Percentiles rank a stretch among this genome's conserved stretches.
Conservation (phyloP, 148 eudicot species). For the Silene latifolia region DNA sequence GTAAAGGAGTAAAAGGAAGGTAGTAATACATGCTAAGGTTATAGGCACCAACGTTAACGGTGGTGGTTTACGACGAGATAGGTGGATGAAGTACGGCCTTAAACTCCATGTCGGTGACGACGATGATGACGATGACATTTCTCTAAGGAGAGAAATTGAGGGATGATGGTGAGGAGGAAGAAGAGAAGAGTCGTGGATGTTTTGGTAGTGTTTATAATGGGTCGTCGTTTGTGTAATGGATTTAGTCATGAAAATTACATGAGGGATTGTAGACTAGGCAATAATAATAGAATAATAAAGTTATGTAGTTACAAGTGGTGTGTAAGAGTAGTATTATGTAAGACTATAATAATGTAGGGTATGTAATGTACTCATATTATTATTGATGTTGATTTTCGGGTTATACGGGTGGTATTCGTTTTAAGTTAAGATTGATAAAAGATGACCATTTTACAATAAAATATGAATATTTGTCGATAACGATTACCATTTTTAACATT, state of each 20-base stretch:
- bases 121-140: not conserved
- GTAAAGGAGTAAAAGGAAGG: constrained; percentile 20
- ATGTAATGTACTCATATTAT: too few species aligned
- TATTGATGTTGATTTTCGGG: not conserved
- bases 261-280: constrained; percentile 5
- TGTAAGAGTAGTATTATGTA: not conserved
- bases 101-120: constrained; percentile 12
- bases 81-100: constrained; percentile 12
- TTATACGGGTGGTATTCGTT: too few species aligned
- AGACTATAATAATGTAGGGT: too few species aligned
- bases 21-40: constrained; percentile 13
- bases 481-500: too few species aligned
- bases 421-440: too few species aligned
- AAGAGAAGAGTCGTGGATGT: not conserved
- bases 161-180: not conserved
- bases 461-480: too few species aligned
- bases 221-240: not conserved
- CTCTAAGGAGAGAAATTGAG: too few species aligned
- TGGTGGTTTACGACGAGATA: constrained; percentile 13
- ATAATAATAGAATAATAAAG: not conserved
- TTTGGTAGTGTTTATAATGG: not conserved
- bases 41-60: constrained; percentile 18
- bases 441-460: too few species aligned
- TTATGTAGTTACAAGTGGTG: not conserved
- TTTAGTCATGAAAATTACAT: not conserved